Evolutionary conservation across 805 yeast species (phyloP), one percentile per base, ranked within the genome.

Genomic region (Isabelozyma pseudorhagii): DNA sequence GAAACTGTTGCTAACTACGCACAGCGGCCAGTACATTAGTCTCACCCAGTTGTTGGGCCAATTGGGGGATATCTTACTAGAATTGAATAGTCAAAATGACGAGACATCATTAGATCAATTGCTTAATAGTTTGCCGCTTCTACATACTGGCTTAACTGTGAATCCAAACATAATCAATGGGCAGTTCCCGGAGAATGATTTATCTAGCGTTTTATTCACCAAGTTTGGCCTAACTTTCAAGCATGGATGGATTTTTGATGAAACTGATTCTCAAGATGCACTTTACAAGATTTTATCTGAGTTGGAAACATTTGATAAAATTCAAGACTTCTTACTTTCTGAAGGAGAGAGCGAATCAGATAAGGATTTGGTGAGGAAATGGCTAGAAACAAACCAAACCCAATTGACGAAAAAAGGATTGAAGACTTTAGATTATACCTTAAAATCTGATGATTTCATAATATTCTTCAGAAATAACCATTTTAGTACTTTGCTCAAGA

Each of bases 401-500:
- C 97, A 93, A 61, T 68, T 92, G 58, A 89, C 98, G 0, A 71
- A 69, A 0, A 68, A 72, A 44, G 99, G 99, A 0, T 63, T 88
- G 11, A 49, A 62, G 0, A 69, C 69, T 46, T 63, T 88, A 53
- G 69, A 71, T 51, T 63, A 67, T 5, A 59, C 74, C 3, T 62
- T 89, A 27, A 61, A 66, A 1, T 75, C 77, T 13, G 83, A 83
- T 40, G 78, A 84, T 6, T 75, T 84, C 48, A 80, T 84, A 1
- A 82, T 93, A 0, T 79, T 93, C 53, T 94, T 92, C 71, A 78
- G 97, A 60, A 93, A 94, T 66, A 92, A 94, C 64, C 97, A 91
- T 64, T 93, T 89, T 67, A 80, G 80, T 54, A 89, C 97, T 0
- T 62, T 92, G 9, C 79, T 74, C 56, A 84, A 84, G 59, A 63